Conservation (phyloP, 768 basidiomycete genomes). For the Hemileccinum impolitum region DNA sequence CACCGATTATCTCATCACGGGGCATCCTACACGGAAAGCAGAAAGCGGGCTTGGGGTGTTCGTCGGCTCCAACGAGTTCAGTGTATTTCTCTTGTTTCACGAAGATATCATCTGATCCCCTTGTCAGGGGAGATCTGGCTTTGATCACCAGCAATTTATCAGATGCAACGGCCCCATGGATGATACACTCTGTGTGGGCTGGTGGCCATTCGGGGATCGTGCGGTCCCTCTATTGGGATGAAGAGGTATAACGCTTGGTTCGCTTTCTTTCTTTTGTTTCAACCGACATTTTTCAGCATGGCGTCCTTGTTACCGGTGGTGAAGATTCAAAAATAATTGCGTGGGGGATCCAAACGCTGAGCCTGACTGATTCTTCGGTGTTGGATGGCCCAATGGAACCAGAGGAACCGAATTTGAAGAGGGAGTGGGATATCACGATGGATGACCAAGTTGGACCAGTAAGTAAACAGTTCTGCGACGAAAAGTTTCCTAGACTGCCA, state of each 20-base stretch:
- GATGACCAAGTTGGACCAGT: slow-evolving; percentile 14
- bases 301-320: slow-evolving; percentile 45
- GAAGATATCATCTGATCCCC: neutral
- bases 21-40: slow-evolving; percentile 30
- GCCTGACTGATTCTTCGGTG: neutral
- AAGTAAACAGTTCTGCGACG: neutral
- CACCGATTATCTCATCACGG: slow-evolving; percentile 73
- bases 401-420: slow-evolving; percentile 14
- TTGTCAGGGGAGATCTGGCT: slow-evolving; percentile 53
- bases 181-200: slow-evolving; percentile 49
- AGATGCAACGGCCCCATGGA: slow-evolving; percentile 42
- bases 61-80: slow-evolving; percentile 73
- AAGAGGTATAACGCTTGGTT: slow-evolving; percentile 35
- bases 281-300: slow-evolving; percentile 30
- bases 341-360: slow-evolving; percentile 33
- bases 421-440: slow-evolving; percentile 23
- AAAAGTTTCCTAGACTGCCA: neutral
- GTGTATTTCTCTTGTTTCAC: neutral
- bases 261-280: neutral
- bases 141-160: slow-evolving; percentile 47
- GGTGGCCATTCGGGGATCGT: slow-evolving; percentile 56
- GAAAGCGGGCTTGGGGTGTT: slow-evolving; percentile 48
- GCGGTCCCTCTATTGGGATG: slow-evolving; percentile 54
- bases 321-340: slow-evolving; percentile 47
- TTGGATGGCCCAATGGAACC: slow-evolving; percentile 13